Conservation (phyloP, 108 stramenopile species). For the Nitzschia sp. region DNA sequence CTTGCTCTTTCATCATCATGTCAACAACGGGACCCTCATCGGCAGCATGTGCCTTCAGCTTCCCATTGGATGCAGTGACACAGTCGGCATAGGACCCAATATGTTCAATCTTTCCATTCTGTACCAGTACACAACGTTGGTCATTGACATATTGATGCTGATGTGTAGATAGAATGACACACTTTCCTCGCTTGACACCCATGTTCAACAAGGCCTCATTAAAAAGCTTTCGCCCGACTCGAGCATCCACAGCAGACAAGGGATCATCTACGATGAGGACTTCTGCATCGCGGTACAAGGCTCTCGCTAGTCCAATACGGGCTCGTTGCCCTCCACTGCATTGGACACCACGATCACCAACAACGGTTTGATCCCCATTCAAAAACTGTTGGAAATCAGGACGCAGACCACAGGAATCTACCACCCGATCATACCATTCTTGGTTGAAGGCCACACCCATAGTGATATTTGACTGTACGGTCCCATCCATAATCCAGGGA, state of each 20-base stretch:
- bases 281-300: constrained; percentile 57
- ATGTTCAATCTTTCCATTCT: constrained; percentile 50
- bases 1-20: constrained; percentile 4
- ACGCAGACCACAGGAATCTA: constrained; percentile 65
- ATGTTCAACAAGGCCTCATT: constrained; percentile 67
- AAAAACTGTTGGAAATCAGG: constrained; percentile 62
- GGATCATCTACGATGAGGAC: constrained; percentile 86
- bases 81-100: constrained; percentile 70
- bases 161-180: constrained; percentile 84
- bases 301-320: constrained; percentile 69
- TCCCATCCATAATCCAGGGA: constrained; percentile 86
- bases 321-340: constrained; percentile 89
- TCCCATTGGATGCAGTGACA: constrained; percentile 55
- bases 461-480: constrained; percentile 76
- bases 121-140: constrained; percentile 63
- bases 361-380: constrained; percentile 72
- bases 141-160: constrained; percentile 84
- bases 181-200: constrained; percentile 49
- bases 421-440: constrained; percentile 51
- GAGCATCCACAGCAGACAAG: constrained; percentile 86
- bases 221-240: constrained; percentile 79
- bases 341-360: constrained; percentile 90
- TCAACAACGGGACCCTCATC: constrained; percentile 30
- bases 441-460: constrained; percentile 54
- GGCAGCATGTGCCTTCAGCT: constrained; percentile 32